Conservation (phyloP, 2,329 filamentous ascomycete species). For the Myriosclerotinia scirpicola region DNA sequence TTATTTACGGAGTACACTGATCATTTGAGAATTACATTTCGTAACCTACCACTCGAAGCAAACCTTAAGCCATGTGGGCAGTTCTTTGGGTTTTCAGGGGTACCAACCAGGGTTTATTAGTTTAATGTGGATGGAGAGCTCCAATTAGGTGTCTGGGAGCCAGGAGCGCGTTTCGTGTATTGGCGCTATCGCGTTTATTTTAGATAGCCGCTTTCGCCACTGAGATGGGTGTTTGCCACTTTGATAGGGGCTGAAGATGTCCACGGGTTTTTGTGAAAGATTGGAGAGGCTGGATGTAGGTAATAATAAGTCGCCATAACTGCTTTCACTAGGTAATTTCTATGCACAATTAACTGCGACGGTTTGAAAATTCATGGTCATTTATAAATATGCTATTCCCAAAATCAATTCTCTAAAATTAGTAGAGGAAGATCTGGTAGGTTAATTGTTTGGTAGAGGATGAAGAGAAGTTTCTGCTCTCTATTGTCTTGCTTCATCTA, state of each 20-base stretch:
- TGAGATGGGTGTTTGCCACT: not conserved
- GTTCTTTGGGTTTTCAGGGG: conserved; percentile 8
- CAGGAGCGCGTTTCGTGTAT: not conserved
- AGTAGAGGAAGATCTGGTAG: not conserved
- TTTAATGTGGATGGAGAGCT: not conserved
- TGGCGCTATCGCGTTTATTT: not conserved
- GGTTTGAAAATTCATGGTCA: not conserved
- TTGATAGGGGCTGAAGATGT: conserved; percentile 1
- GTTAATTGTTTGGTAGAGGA: not conserved
- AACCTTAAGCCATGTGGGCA: not conserved
- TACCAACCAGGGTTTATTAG: not conserved
- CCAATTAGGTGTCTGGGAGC: not conserved
- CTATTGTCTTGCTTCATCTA: not conserved
- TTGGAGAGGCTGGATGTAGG: too few relatives aligned
- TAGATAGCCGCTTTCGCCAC: not conserved
- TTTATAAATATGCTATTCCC: not conserved
- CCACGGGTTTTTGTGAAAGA: not conserved
- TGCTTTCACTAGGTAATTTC: not conserved
- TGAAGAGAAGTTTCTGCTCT: not conserved
- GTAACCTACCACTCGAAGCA: not conserved
- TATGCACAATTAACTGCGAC: too few relatives aligned
- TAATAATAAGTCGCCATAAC: too few relatives aligned
- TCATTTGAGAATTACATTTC: not conserved
- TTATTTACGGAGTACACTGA: too few relatives aligned
- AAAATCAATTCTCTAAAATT: not conserved